Conservation (phyloP, 805 yeast species). For the Cyberlindnera nakhonratchasimensis region DNA sequence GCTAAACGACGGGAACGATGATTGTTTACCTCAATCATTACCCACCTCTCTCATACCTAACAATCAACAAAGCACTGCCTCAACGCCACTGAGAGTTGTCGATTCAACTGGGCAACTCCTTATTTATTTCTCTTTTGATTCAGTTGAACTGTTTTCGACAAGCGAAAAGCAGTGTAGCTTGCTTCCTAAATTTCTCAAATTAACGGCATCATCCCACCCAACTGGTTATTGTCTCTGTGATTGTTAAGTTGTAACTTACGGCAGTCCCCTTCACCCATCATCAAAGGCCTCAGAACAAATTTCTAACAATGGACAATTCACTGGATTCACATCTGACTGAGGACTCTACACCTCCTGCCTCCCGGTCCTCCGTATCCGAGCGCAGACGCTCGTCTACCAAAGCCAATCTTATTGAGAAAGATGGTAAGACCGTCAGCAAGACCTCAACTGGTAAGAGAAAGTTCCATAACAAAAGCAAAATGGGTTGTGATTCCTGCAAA, state of each 20-base stretch:
- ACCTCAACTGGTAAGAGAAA: conserved; percentile 70
- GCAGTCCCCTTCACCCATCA: no score
- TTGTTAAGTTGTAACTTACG: neutral
- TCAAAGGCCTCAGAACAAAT: no score
- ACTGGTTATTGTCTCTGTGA: neutral
- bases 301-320: neutral
- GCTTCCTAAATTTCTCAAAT: no score
- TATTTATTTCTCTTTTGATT: no score
- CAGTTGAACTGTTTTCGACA: neutral
- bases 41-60: neutral
- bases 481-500: conserved; percentile 89
- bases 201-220: no score
- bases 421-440: conserved; percentile 38
- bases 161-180: neutral
- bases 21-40: conserved; percentile 12
- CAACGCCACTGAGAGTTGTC: conserved; percentile 14
- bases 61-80: conserved; percentile 8
- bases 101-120: conserved; percentile 15
- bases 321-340: neutral
- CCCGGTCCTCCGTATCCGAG: conserved; percentile 3
- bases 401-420: conserved; percentile 31
- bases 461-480: conserved; percentile 83
- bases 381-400: conserved; percentile 12
- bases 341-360: conserved; percentile 4
- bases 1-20: conserved; percentile 16